phyloP scores from a whole-genome alignment of 73 alveolate species.

The Strombidium stylifer region DNA sequence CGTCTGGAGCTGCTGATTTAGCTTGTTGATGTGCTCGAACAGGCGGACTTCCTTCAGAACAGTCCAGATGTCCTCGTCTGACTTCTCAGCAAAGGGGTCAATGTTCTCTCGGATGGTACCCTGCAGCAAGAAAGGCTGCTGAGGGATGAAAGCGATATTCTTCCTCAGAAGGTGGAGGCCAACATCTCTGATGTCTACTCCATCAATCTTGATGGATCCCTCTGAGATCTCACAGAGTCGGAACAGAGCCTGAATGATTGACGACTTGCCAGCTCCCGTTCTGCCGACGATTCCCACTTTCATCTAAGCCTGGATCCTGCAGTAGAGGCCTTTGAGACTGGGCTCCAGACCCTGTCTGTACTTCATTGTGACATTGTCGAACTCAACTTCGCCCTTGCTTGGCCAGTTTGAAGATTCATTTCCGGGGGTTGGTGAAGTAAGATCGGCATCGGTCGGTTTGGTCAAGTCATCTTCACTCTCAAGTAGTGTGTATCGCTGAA shows the following conservation, averaged over 20 bases:
- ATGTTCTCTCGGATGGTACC: constrained; percentile 54
- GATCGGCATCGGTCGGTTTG: constrained; percentile 3
- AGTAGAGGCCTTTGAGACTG: constrained; percentile 66
- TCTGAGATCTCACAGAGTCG: constrained; percentile 35
- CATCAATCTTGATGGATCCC: constrained; percentile 48
- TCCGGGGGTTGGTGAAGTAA: too few relatives aligned
- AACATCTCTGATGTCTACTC: constrained; percentile 24
- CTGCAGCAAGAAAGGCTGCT: constrained; percentile 70
- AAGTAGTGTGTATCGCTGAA: constrained; percentile 11
- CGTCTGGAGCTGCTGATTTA: too few relatives aligned
- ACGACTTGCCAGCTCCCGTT: constrained; percentile 63
- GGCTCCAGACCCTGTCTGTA: constrained; percentile 85
- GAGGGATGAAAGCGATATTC: constrained; percentile 76
- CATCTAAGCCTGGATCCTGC: constrained; percentile 61
- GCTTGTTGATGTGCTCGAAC: too few relatives aligned
- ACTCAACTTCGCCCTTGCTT: constrained; percentile 62
- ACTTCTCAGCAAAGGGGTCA: constrained; percentile 31
- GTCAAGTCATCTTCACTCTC: constrained; percentile 29
- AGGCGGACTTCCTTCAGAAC: constrained; percentile 17
- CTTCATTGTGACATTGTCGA: constrained; percentile 63
- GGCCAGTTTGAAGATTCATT: constrained; percentile 70
- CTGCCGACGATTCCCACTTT: constrained; percentile 67
- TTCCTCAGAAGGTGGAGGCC: constrained; percentile 69
- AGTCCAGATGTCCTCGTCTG: not conserved
- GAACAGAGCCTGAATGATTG: constrained; percentile 33